Evolutionary conservation across 805 yeast species (phyloP).

Genomic region (Saccharomyces cerevisiae): DNA sequence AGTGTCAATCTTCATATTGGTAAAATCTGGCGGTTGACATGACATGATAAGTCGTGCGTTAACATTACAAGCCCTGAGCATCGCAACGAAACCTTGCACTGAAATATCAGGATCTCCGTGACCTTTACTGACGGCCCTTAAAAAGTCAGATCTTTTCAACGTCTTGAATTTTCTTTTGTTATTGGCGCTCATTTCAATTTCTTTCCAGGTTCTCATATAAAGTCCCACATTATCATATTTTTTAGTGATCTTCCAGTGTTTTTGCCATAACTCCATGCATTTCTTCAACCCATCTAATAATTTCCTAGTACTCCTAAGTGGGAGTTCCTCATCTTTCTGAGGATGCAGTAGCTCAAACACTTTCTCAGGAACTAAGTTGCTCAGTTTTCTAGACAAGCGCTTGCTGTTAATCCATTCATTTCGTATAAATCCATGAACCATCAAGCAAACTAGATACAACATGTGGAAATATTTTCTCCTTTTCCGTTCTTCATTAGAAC

Average conservation of each 20-base stretch:
- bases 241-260: conserved; percentile 42
- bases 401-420: conserved; percentile 66
- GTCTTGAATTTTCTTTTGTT: conserved; percentile 16
- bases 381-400: conserved; percentile 34
- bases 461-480: conserved; percentile 51
- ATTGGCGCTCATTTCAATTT: conserved; percentile 22
- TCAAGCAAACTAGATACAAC: conserved; percentile 47
- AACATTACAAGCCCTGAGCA: conserved; percentile 63
- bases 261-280: conserved; percentile 54
- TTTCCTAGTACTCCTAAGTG: conserved; percentile 46
- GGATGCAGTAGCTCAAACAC: conserved; percentile 44
- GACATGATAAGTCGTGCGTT: conserved; percentile 73
- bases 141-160: conserved; percentile 37
- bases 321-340: conserved; percentile 29
- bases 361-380: conserved; percentile 40
- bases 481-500: conserved; percentile 48
- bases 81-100: conserved; percentile 79
- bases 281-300: conserved; percentile 71
- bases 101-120: conserved; percentile 71
- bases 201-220: conserved; percentile 42
- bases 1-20: conserved; percentile 28
- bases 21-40: conserved; percentile 84
- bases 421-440: conserved; percentile 58
- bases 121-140: conserved; percentile 34
- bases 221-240: conserved; percentile 25